Evolutionary conservation across 1,284 basidiomycete species (phyloP).

Genomic region (Cutaneotrichosporon sp.): DNA sequence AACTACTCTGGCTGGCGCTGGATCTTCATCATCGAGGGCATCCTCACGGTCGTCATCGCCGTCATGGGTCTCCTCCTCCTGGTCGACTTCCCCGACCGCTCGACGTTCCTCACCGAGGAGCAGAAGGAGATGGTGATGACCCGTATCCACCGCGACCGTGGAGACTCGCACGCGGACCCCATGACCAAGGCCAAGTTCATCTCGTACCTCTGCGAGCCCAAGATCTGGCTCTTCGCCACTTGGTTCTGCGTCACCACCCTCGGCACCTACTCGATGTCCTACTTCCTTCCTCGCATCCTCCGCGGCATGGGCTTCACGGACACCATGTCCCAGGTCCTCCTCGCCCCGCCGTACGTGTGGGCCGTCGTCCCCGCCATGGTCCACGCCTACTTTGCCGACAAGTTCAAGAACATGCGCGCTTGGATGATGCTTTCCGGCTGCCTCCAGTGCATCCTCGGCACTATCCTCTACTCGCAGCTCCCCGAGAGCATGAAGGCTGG

Average conservation of each 20-base stretch:
- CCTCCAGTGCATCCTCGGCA: conserved; percentile 15
- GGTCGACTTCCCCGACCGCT: neutral
- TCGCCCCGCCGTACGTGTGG: conserved; percentile 53
- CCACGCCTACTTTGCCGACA: conserved; percentile 50
- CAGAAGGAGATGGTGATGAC: conserved; percentile 47
- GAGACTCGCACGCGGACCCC: no score
- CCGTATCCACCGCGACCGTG: conserved; percentile 1
- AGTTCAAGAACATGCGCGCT: conserved; percentile 15
- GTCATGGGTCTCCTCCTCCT: conserved; percentile 35
- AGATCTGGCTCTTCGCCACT: conserved; percentile 30
- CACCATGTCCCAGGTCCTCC: conserved; percentile 44
- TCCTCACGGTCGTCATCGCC: conserved; percentile 33
- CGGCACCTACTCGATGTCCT: conserved; percentile 31
- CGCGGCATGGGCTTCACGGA: conserved; percentile 47
- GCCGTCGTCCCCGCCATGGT: conserved; percentile 48
- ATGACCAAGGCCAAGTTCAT: no score
- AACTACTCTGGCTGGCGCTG: conserved; percentile 8
- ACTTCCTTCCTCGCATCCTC: conserved; percentile 54
- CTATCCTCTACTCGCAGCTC: conserved; percentile 17
- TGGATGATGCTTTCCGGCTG: conserved; percentile 10
- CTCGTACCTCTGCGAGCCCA: no score
- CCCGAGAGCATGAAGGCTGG: conserved; percentile 27
- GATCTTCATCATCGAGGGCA: conserved; percentile 22
- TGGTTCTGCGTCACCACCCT: conserved; percentile 43
- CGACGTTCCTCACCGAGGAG: conserved; percentile 52